Conservation (phyloP, 371 early-diverging fungal species). For the Syncephalastrum sp. region DNA sequence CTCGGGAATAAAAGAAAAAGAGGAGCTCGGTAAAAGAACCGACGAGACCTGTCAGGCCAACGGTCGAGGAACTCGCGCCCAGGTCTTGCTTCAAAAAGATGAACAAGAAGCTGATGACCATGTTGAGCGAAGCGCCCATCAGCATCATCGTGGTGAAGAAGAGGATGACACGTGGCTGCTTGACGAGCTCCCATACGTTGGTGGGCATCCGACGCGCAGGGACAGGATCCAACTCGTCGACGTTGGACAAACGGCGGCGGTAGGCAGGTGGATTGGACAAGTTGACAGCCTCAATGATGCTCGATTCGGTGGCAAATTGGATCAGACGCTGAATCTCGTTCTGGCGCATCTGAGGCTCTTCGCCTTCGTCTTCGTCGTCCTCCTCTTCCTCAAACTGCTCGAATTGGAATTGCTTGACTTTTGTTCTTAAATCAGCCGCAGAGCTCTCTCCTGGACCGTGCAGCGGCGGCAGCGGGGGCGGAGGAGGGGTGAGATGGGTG, state of each 20-base stretch:
- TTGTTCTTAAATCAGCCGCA: constrained; percentile 11
- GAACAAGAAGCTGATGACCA: constrained; percentile 49
- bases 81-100: constrained; percentile 48
- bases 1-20: constrained; percentile 52
- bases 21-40: constrained; percentile 47
- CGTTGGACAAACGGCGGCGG: constrained; percentile 21
- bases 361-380: constrained; percentile 26
- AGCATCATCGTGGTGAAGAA: constrained; percentile 54
- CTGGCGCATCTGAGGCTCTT: constrained; percentile 18
- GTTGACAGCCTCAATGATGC: constrained; percentile 55
- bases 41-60: constrained; percentile 48
- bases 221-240: constrained; percentile 7
- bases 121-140: constrained; percentile 54
- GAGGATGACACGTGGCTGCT: constrained; percentile 34
- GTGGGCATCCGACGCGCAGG: constrained; percentile 23
- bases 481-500: neutral
- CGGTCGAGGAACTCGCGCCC: constrained; percentile 45
- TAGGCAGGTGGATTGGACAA: constrained; percentile 45
- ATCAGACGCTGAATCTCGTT: constrained; percentile 51
- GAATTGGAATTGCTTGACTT: constrained; percentile 30
- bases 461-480: neutral
- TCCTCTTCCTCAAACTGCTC: constrained; percentile 32
- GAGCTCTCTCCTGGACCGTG: neutral
- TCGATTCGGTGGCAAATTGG: constrained; percentile 54
- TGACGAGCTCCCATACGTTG: constrained; percentile 39